Evolutionary conservation across 1,139 yeast species (phyloP), one percentile per base, ranked within the genome.

Genomic region (Scheffersomyces parashehatae): DNA sequence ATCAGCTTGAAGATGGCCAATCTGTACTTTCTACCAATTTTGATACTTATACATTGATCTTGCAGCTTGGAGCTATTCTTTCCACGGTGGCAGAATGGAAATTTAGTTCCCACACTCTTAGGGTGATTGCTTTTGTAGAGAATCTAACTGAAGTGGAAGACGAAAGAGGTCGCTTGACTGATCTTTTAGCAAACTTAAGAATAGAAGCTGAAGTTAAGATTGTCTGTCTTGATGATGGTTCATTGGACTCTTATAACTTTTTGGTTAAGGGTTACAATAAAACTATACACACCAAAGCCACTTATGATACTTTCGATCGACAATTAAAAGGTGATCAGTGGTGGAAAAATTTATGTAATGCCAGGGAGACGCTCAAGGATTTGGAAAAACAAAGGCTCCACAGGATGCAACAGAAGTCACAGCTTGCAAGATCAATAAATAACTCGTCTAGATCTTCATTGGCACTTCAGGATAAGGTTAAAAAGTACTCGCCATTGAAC

Each of bases 81-180:
- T 82, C 88, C 8, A 90, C 98, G 0, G 99, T 93, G 4, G 95
- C 96, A 1, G 88, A 85, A 39, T 93, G 99, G 99, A 84, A 87
- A 51, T 73, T 75, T 38, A 82, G 85, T 0, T 59, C 63, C 12
- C 95, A 88, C 56, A 68, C 64, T 10, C 62, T 93, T 33, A 73
- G 99, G 44, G 89, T 93, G 6, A 82, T 91, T 45, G 96, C 88
- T 0, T 91, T 93, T 73, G 98, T 93, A 14, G 99, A 93, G 65
- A 74, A 75, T 44, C 71, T 67, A 38, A 71, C 69, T 2, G 97
- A 91, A 52, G 80, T 89, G 16, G 77, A 68, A 3, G 90, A 86
- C 42, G 99, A 93, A 56, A 65, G 66, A 30, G 65, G 65, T 11
- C 67, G 97, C 42, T 79, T 93, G 35, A 56, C 59, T 4, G 79